Evolutionary conservation across 805 yeast genomes (phyloP).

Genomic region (Allodekkera sacchari): DNA sequence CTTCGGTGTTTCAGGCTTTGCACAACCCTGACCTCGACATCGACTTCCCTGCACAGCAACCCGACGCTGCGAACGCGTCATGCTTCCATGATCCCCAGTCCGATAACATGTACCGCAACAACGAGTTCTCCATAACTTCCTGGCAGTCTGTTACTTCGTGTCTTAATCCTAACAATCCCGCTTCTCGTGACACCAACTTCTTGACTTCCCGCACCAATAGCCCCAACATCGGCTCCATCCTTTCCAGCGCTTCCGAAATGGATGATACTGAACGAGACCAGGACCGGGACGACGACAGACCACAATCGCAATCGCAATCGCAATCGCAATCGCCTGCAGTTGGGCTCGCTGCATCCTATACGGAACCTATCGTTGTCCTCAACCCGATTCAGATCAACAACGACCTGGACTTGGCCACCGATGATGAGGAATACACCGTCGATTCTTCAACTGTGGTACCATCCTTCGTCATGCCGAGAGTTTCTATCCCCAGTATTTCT

Average conservation of each 20-base stretch:
- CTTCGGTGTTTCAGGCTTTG: slow-evolving; percentile 25
- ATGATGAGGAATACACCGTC: slow-evolving; percentile 17
- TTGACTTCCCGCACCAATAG: slow-evolving; percentile 5
- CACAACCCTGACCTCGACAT: slow-evolving; percentile 25
- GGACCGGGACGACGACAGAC: neutral
- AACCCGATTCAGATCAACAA: neutral
- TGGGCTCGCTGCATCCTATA: neutral
- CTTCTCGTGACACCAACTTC: too few species aligned
- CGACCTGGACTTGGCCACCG: slow-evolving; percentile 5
- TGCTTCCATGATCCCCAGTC: too few species aligned
- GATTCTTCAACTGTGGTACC: slow-evolving; percentile 24
- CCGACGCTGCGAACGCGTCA: too few species aligned
- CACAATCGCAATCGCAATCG: neutral
- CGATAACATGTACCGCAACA: too few species aligned
- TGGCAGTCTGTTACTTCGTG: slow-evolving; percentile 25
- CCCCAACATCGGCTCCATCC: slow-evolving; percentile 22
- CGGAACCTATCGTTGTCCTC: neutral
- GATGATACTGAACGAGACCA: neutral
- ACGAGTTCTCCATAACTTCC: slow-evolving; percentile 27
- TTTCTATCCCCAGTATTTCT: slow-evolving; percentile 23
- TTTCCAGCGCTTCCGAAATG: slow-evolving; percentile 20
- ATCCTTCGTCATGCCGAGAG: slow-evolving; percentile 30
- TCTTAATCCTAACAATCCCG: slow-evolving; percentile 1
- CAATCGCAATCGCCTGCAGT: neutral
- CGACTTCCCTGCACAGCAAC: slow-evolving; percentile 7